Evolutionary conservation across 306 rosid species (phyloP).

Genomic region (Sesbania bispinosa): DNA sequence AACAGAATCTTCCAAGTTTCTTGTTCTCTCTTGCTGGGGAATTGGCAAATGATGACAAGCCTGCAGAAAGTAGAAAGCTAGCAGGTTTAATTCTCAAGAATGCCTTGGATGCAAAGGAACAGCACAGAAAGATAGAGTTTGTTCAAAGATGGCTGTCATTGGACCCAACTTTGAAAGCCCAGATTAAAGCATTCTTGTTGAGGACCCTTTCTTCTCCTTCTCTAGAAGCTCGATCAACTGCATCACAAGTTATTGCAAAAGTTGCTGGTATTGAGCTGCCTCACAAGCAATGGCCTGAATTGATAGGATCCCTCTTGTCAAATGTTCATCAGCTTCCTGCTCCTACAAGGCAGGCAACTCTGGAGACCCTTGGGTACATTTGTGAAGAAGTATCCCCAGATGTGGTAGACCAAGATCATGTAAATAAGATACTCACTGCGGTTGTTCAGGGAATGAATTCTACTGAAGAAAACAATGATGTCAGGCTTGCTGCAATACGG

Average conservation of each 20-base stretch:
- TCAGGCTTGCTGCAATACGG: constrained; percentile 67
- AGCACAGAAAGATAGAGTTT: constrained; percentile 76
- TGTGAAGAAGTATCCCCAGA: constrained; percentile 90
- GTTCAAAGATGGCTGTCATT: constrained; percentile 79
- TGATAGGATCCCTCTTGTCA: constrained; percentile 67
- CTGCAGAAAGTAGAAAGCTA: constrained; percentile 75
- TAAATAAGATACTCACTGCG: constrained; percentile 81
- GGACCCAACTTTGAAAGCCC: constrained; percentile 62
- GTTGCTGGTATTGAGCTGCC: constrained; percentile 93
- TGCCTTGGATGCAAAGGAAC: constrained; percentile 92
- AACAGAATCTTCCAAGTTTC: constrained; percentile 83
- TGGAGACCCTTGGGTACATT: constrained; percentile 91
- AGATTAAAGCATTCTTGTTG: constrained; percentile 70
- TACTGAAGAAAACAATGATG: constrained; percentile 65
- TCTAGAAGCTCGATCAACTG: constrained; percentile 81
- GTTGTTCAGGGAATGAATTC: constrained; percentile 88
- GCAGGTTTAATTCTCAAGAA: constrained; percentile 91
- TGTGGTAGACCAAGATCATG: constrained; percentile 68
- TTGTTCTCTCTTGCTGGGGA: constrained; percentile 87
- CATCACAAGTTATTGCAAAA: constrained; percentile 89
- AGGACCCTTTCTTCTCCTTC: constrained; percentile 70
- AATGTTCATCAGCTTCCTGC: constrained; percentile 74
- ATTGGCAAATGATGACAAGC: constrained; percentile 87
- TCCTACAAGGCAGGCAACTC: constrained; percentile 79
- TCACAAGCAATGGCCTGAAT: constrained; percentile 89